These are phyloP conservation scores for Kluyveromyces sp. DNA, from an alignment of 1,139 yeast species.

Conservation along the genomic window DNA sequence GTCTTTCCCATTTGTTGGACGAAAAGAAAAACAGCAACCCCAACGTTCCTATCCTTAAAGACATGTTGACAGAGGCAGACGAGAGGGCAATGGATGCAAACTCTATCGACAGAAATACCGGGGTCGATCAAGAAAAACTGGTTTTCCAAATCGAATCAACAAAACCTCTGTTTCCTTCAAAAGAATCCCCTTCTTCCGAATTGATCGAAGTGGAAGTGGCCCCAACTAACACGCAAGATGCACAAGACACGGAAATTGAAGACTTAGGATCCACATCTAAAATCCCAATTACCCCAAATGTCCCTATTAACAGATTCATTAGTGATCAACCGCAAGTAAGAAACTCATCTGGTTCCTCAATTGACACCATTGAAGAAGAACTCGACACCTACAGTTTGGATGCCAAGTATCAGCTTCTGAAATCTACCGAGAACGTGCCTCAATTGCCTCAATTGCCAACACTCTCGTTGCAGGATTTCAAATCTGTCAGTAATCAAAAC, in stretches of 20 bases:
- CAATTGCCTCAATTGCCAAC: slow-evolving; percentile 4
- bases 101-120: slow-evolving; percentile 3
- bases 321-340: slow-evolving; percentile 11
- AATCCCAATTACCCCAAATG: slow-evolving; percentile 22
- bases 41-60: slow-evolving; percentile 12
- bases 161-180: slow-evolving; percentile 6
- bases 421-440: slow-evolving; percentile 1
- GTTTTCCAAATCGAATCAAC: slow-evolving; percentile 14
- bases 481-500: slow-evolving; percentile 5
- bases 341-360: slow-evolving; percentile 21
- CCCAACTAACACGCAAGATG: slow-evolving; percentile 1
- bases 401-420: slow-evolving; percentile 14
- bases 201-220: slow-evolving; percentile 3
- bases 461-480: slow-evolving; percentile 1
- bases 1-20: slow-evolving; percentile 12
- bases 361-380: slow-evolving; percentile 14
- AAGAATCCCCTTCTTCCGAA: neutral
- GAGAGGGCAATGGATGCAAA: slow-evolving; percentile 8
- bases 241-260: slow-evolving; percentile 1
- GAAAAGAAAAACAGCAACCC: slow-evolving; percentile 4
- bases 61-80: slow-evolving; percentile 13
- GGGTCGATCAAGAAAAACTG: slow-evolving; percentile 30
- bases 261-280: slow-evolving; percentile 13
- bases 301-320: slow-evolving; percentile 18
- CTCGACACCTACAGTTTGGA: slow-evolving; percentile 13